A percentile compares a stretch with the other conserved stretches of the same genome.
phyloP scores from a whole-genome alignment of 257 asterid genomes.

The Craterostigma plantagineum region DNA sequence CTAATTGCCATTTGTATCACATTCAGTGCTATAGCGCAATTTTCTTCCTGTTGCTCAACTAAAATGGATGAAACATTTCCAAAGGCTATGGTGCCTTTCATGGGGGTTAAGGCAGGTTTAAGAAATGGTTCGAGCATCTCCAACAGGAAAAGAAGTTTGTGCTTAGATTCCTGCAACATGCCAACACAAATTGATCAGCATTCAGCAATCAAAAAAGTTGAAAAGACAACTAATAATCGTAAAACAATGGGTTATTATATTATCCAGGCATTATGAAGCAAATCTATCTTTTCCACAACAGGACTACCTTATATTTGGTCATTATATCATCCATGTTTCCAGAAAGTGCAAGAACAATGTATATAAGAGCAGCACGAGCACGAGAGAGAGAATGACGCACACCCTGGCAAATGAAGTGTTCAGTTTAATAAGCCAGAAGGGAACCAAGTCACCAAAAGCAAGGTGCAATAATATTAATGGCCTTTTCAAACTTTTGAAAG shows the following conservation, averaged over 20 bases:
- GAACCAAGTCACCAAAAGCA: constrained; percentile 9
- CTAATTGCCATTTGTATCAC: constrained; percentile 56
- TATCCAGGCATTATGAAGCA: no score
- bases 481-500: constrained; percentile 3
- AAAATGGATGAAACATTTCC: constrained; percentile 57
- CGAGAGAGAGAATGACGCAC: constrained; percentile 44
- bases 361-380: constrained; percentile 90
- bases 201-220: constrained; percentile 9
- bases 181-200: constrained; percentile 11
- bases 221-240: neutral
- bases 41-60: constrained; percentile 51
- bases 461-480: constrained; percentile 10
- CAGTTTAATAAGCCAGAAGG: constrained; percentile 6
- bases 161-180: constrained; percentile 63
- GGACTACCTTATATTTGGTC: constrained; percentile 78
- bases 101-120: constrained; percentile 75
- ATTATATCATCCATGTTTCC: constrained; percentile 85
- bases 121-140: constrained; percentile 94
- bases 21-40: constrained; percentile 57
- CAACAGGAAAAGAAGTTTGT: constrained; percentile 65
- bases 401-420: constrained; percentile 38
- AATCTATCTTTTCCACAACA: no score
- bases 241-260: no score
- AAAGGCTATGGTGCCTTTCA: constrained; percentile 67
- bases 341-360: constrained; percentile 69